Conservation (phyloP, 2,329 filamentous ascomycete genomes). For the Beauveria rudraprayagi region DNA sequence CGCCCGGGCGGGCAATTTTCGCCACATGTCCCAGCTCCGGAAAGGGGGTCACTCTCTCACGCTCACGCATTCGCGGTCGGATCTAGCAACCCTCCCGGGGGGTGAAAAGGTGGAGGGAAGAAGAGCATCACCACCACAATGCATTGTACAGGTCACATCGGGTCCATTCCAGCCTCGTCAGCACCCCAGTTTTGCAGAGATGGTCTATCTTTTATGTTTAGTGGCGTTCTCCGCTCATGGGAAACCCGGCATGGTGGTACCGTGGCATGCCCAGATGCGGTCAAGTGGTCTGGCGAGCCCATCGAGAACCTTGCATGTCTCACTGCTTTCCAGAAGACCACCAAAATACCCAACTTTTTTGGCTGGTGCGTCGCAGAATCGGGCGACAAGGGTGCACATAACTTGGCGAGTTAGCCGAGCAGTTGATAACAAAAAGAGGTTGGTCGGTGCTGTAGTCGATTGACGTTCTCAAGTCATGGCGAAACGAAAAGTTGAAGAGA, state of each 20-base stretch:
- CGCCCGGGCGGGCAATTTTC: not conserved
- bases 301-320: not conserved
- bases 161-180: constrained; percentile 3
- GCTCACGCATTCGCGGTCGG: too few species aligned
- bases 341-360: not conserved
- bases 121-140: not conserved
- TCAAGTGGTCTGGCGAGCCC: not conserved
- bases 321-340: not conserved
- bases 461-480: too few species aligned
- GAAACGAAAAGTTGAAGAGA: too few species aligned
- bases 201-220: too few species aligned
- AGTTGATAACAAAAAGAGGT: too few species aligned
- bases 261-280: not conserved
- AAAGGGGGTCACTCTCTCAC: too few species aligned
- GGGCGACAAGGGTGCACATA: not conserved
- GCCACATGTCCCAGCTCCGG: not conserved
- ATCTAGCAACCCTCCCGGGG: too few species aligned
- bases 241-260: not conserved
- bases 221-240: not conserved
- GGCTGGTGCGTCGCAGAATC: not conserved
- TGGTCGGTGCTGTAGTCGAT: too few species aligned
- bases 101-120: not conserved
- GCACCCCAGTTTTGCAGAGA: not conserved
- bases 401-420: too few species aligned
- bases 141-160: constrained; percentile 9